phyloP scores from a whole-genome alignment of 495 filamentous ascomycete species.

The Hypomontagnella submonticulosa region DNA sequence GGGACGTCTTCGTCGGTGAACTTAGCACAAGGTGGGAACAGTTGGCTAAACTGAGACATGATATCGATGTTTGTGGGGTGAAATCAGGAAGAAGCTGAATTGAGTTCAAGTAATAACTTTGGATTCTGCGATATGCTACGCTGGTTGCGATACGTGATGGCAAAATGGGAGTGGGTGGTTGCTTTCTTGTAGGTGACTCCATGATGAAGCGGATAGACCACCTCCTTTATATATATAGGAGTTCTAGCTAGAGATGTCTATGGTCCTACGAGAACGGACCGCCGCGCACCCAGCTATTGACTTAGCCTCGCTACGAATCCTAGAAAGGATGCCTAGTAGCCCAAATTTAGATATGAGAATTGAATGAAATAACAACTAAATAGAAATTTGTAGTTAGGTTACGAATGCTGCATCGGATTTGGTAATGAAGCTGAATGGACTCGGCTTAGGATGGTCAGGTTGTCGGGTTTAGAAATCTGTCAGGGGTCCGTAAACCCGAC shows the following conservation, averaged over 20 bases:
- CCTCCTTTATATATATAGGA: not conserved
- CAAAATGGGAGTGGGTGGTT: too few species aligned
- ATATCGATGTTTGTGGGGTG: too few species aligned
- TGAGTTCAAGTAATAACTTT: too few species aligned
- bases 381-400: not conserved
- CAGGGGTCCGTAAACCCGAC: conserved; percentile 20
- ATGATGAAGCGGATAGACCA: too few species aligned
- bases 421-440: not conserved
- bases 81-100: too few species aligned
- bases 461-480: conserved; percentile 15
- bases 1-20: conserved; percentile 42
- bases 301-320: not conserved
- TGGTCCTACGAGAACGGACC: not conserved
- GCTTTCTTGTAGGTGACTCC: too few species aligned
- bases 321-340: not conserved
- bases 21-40: conserved; percentile 47
- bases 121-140: too few species aligned
- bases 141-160: too few species aligned
- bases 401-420: conserved; percentile 3
- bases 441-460: not conserved
- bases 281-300: not conserved
- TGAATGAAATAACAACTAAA: not conserved
- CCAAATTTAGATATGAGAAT: not conserved
- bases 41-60: conserved; percentile 28
- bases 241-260: not conserved